Base-by-base conservation (phyloP, 2,329 filamentous ascomycete species). In the Basipetospora chlamydospora region DNA sequence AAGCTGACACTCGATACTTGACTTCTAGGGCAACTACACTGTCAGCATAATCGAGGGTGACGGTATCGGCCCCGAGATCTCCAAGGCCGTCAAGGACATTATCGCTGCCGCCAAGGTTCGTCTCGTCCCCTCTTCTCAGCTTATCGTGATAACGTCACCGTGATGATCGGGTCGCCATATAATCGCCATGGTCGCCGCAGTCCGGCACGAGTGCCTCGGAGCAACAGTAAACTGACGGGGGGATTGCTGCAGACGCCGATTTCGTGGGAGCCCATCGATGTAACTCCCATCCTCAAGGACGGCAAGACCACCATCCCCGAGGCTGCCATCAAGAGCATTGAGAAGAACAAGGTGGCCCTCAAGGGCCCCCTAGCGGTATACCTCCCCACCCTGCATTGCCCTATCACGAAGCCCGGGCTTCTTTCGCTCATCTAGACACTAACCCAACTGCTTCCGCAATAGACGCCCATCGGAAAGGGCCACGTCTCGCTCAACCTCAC, bases 401-500 rank as follows among this genome's bases (percentile, higher is more conserved):
- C n/a, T n/a, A n/a, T n/a, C n/a, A n/a, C n/a, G n/a, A n/a, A n/a
- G n/a, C n/a, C n/a, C n/a, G n/a, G n/a, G n/a, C n/a, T n/a, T n/a
- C n/a, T n/a, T n/a, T n/a, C n/a, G n/a, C n/a, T n/a, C n/a, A n/a
- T n/a, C n/a, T n/a, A n/a, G n/a, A 16, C 15, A 17, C 17, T 17
- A 25, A n/a, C n/a, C 16, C 20, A 21, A 43, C 31, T 43, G 43
- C 37, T 36, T 33, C 28, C 25, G 32, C 39, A 42, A 26, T 44
- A 87, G 74, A 98, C 90, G 3, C 90, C 90, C 46, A 77, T 98
- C 54, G 90, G 92, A 63, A 98, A 96, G 73, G 90, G 90, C 55
- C 90, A 98, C 67, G 88, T 98, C 59, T 96, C 90, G 41, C 83
- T 98, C 50, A 98, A 98, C 74, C 71, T 98, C 47, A 98, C 90